These are phyloP conservation scores for Xylariaceae sp. DNA, from an alignment of 2,329 filamentous ascomycete genomes.

Conservation along the genomic window DNA sequence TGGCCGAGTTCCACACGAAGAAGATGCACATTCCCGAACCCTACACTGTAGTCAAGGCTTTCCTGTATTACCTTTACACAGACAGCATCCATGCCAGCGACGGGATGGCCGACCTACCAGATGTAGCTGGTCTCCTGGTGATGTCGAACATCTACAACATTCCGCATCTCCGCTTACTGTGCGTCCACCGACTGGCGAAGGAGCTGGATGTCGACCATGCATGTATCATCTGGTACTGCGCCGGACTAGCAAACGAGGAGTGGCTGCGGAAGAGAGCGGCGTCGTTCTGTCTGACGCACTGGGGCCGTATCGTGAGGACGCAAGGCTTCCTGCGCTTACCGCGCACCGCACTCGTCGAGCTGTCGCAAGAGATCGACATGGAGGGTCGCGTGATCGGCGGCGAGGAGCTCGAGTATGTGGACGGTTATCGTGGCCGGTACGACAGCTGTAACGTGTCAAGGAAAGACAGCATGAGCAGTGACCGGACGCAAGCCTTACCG, in stretches of 20 bases:
- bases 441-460: conserved; percentile 32
- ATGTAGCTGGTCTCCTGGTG: conserved; percentile 88
- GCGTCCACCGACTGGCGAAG: conserved; percentile 80
- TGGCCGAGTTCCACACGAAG: conserved; percentile 95
- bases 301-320: conserved; percentile 89
- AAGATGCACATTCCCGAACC: conserved; percentile 98
- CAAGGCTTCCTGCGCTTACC: conserved; percentile 77
- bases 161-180: conserved; percentile 81
- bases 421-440: conserved; percentile 42
- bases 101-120: conserved; percentile 69
- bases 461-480: conserved; percentile 55
- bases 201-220: conserved; percentile 93
- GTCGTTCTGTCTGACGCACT: conserved; percentile 83
- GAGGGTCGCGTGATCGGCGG: conserved; percentile 88
- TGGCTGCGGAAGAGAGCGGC: conserved; percentile 89
- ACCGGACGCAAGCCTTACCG: conserved; percentile 48
- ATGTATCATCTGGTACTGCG: conserved; percentile 93
- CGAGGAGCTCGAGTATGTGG: conserved; percentile 63
- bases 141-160: conserved; percentile 99
- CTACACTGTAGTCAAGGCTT: conserved; percentile 87
- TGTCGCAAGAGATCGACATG: conserved; percentile 87
- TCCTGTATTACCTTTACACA: conserved; percentile 93
- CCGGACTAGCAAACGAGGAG: conserved; percentile 81
- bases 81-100: conserved; percentile 74
- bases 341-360: conserved; percentile 72